Evolutionary conservation across 2,329 filamentous ascomycete species (phyloP).

Genomic region (Trichoderma sp.): DNA sequence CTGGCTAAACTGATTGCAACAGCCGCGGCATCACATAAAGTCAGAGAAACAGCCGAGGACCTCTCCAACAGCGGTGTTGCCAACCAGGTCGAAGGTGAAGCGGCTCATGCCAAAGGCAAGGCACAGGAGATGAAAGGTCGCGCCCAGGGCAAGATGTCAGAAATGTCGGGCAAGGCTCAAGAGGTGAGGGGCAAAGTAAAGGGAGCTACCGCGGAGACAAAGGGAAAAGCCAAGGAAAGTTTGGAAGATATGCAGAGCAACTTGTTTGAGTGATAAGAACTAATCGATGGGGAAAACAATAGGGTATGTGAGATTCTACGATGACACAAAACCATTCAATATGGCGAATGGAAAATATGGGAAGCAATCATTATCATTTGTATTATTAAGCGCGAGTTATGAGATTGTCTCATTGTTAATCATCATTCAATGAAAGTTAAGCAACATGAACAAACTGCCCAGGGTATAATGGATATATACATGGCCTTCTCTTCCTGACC

Average conservation of each 20-base stretch:
- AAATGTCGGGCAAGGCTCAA: conserved; percentile 38
- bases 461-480: background rate
- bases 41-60: conserved; percentile 48
- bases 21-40: conserved; percentile 49
- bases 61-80: conserved; percentile 39
- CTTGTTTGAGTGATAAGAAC: conserved; percentile 29
- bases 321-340: background rate
- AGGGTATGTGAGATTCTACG: background rate
- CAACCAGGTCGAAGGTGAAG: conserved; percentile 39
- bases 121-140: conserved; percentile 36
- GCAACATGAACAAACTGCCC: background rate
- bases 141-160: conserved; percentile 38
- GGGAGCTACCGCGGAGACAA: conserved; percentile 42
- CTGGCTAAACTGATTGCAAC: background rate
- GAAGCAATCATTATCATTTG: background rate
- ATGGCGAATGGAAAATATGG: background rate
- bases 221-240: conserved; percentile 48
- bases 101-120: conserved; percentile 42
- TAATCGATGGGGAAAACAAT: background rate
- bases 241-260: conserved; percentile 46
- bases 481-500: background rate
- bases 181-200: conserved; percentile 43
- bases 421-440: background rate
- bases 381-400: conserved; percentile 13
- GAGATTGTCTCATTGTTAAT: background rate